A percentile compares a stretch with the other conserved stretches of the same genome.
Conservation (phyloP, 192 early-diverging fungal genomes). For the Polychytrium aggregatum region DNA sequence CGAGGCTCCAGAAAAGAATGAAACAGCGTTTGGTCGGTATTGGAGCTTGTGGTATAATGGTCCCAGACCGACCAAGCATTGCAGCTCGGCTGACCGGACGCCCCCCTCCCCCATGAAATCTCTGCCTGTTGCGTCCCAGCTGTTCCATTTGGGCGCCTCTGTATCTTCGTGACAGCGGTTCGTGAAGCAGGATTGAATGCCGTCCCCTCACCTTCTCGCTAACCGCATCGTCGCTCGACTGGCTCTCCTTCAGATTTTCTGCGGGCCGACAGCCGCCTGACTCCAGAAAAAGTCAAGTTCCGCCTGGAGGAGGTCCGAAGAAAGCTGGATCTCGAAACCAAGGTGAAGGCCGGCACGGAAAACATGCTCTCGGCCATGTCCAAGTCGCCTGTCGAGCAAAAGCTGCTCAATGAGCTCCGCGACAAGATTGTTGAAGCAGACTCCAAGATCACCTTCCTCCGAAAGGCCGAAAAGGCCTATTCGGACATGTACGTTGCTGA, state of each 20-base stretch:
- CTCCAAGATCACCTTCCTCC: constrained; percentile 24
- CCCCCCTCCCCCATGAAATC: not conserved
- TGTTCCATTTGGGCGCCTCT: too few species aligned
- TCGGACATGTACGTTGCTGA: constrained; percentile 74
- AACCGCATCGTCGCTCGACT: constrained; percentile 1
- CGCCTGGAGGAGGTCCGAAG: constrained; percentile 82
- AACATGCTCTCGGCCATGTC: constrained; percentile 37
- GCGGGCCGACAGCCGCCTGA: constrained; percentile 28
- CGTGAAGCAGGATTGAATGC: too few species aligned
- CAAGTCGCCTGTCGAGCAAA: constrained; percentile 5
- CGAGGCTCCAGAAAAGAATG: not conserved
- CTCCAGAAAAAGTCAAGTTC: constrained; percentile 39
- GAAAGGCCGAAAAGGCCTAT: constrained; percentile 67
- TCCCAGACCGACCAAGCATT: not conserved
- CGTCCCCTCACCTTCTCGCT: not conserved
- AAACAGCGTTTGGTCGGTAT: too few species aligned
- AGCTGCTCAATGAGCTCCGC: constrained; percentile 17
- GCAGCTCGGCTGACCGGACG: constrained; percentile 1
- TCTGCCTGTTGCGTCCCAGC: not conserved
- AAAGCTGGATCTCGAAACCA: constrained; percentile 89
- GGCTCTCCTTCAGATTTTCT: constrained; percentile 27
- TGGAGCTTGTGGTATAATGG: not conserved
- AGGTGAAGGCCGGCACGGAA: constrained; percentile 71
- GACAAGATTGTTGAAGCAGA: constrained; percentile 29
- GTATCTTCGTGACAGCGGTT: too few species aligned